A percentile compares a stretch with the other conserved stretches of the same genome.
Evolutionary conservation across 352 stramenopile genomes (phyloP).

Genomic region (Stephanocyclus meneghinianus): DNA sequence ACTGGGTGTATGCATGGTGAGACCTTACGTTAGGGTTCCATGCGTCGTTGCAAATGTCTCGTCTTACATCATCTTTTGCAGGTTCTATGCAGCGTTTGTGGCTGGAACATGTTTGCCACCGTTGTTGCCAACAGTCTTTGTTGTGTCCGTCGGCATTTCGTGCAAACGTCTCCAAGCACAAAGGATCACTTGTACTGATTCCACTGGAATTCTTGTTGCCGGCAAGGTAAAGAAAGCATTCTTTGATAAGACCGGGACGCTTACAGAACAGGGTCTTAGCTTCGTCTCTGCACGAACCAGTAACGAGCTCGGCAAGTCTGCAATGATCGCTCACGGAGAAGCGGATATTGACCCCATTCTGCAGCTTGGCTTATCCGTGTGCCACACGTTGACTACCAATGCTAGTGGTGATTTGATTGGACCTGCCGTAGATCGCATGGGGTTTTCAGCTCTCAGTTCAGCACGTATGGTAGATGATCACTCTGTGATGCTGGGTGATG

Average conservation of each 20-base stretch:
- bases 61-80: conserved; percentile 61
- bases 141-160: conserved; percentile 86
- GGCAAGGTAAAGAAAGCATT: conserved; percentile 89
- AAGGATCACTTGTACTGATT: conserved; percentile 86
- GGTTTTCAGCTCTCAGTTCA: conserved; percentile 79
- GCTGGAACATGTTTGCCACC: conserved; percentile 82
- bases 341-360: conserved; percentile 37
- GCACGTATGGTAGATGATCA: conserved; percentile 39
- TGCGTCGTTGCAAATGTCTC: not conserved
- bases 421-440: conserved; percentile 88
- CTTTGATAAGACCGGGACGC: conserved; percentile 89
- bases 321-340: conserved; percentile 1
- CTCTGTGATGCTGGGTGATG: conserved; percentile 23
- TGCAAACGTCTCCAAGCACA: conserved; percentile 84
- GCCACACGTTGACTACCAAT: conserved; percentile 84
- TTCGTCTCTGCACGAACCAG: conserved; percentile 44
- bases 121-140: conserved; percentile 87
- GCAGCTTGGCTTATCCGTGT: conserved; percentile 79
- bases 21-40: not conserved
- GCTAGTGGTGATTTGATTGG: conserved; percentile 83
- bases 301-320: conserved; percentile 11
- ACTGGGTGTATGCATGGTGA: conserved; percentile 83
- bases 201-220: conserved; percentile 85
- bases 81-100: conserved; percentile 49
- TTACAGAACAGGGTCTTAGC: conserved; percentile 86